phyloP scores from a whole-genome alignment of 495 filamentous ascomycete species.

The Podospora appendiculata region DNA sequence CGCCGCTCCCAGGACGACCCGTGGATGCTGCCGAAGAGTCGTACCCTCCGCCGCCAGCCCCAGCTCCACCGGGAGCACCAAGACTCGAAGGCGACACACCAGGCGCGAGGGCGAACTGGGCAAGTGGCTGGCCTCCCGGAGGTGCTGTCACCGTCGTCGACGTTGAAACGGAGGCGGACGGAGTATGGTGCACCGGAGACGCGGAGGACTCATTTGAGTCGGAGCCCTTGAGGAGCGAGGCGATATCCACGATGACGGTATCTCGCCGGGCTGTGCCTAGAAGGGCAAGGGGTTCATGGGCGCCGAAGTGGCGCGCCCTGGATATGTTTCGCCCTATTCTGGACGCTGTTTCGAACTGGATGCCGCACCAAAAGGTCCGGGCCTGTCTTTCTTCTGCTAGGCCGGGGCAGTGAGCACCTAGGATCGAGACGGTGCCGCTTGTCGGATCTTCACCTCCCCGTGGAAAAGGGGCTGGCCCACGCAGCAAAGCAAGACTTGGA shows the following conservation, averaged over 20 bases:
- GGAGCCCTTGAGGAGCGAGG: slow-evolving; percentile 67
- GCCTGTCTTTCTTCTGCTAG: too few species aligned
- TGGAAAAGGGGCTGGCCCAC: too few species aligned
- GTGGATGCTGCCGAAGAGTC: neutral
- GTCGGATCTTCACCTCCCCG: too few species aligned
- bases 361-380: slow-evolving; percentile 3
- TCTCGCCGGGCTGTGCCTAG: slow-evolving; percentile 23
- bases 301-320: slow-evolving; percentile 8
- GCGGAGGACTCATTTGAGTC: slow-evolving; percentile 73
- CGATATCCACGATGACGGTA: slow-evolving; percentile 83
- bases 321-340: slow-evolving; percentile 1
- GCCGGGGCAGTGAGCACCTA: too few species aligned
- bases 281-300: slow-evolving; percentile 16
- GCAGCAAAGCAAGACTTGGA: too few species aligned
- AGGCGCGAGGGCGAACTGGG: slow-evolving; percentile 15
- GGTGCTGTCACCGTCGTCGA: slow-evolving; percentile 26
- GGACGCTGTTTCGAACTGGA: neutral
- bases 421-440: too few species aligned
- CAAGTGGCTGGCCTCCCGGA: slow-evolving; percentile 9
- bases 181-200: slow-evolving; percentile 44
- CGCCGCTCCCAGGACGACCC: slow-evolving; percentile 11
- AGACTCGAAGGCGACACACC: slow-evolving; percentile 12
- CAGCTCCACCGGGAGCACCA: slow-evolving; percentile 1
- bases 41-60: neutral
- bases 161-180: slow-evolving; percentile 41